A percentile compares a stretch with the other conserved stretches of the same genome.
phyloP scores from a whole-genome alignment of 495 filamentous ascomycete genomes.

The Tuber magnatum region DNA sequence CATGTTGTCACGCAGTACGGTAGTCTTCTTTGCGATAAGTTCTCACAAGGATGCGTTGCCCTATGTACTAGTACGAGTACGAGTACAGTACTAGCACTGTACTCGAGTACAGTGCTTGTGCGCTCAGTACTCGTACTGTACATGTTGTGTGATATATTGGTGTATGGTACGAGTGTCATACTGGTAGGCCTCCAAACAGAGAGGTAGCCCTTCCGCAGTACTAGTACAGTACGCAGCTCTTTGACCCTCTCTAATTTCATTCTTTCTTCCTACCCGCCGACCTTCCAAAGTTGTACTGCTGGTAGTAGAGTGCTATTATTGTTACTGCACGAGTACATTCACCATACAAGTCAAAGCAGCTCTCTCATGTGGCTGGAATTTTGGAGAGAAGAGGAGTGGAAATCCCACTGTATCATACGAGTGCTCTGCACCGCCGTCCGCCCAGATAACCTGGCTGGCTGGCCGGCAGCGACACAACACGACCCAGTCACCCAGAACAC shows the following conservation, averaged over 20 bases:
- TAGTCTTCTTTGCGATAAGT: background rate
- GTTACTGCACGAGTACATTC: too few species aligned
- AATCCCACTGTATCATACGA: background rate
- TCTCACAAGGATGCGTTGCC: background rate
- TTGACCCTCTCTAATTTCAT: background rate
- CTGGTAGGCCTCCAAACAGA: background rate
- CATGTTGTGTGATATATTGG: background rate
- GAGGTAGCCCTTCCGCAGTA: background rate
- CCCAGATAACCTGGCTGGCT: background rate
- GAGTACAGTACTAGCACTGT: too few species aligned
- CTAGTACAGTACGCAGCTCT: too few species aligned
- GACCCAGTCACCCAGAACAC: too few species aligned
- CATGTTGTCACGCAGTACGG: background rate
- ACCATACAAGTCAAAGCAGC: too few species aligned
- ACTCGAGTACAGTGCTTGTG: too few species aligned
- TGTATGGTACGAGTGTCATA: background rate
- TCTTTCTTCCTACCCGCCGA: background rate
- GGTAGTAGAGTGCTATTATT: too few species aligned
- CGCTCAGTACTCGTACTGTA: background rate
- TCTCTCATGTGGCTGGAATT: background rate
- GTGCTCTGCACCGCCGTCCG: background rate
- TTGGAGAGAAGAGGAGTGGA: background rate
- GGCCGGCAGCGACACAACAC: background rate
- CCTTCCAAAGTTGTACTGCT: background rate
- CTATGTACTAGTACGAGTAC: too few species aligned